Percentiles rank a stretch among this genome's conserved stretches.
phyloP scores from a whole-genome alignment of 176 grass and related monocot genomes.

The Stipa capillata region DNA sequence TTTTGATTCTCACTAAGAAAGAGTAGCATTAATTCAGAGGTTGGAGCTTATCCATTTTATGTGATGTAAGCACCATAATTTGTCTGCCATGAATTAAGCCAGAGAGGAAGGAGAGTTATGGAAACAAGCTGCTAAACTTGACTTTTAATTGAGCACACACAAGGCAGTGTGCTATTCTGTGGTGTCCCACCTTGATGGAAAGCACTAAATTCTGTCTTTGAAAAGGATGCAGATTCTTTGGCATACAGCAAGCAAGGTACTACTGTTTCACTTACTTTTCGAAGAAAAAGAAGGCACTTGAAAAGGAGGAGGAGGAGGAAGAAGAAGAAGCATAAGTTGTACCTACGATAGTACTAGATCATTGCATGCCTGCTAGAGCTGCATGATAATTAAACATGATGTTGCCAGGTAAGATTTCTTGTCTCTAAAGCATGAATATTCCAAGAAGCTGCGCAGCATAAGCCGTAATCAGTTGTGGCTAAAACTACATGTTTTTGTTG shows the following conservation, averaged over 20 bases:
- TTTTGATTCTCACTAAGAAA: too few relatives aligned
- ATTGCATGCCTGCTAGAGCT: neutral
- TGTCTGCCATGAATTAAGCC: neutral
- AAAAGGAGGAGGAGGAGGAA: too few relatives aligned
- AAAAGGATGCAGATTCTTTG: neutral
- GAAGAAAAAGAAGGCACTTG: neutral
- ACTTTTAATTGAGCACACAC: neutral
- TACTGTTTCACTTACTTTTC: neutral
- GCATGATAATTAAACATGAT: neutral
- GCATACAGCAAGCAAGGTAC: neutral
- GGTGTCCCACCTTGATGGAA: conserved; percentile 1
- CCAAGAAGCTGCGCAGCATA: too few relatives aligned
- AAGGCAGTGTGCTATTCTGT: neutral
- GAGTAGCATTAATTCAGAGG: too few relatives aligned
- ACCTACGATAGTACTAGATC: neutral
- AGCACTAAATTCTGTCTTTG: neutral
- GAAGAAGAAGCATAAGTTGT: neutral
- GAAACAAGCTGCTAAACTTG: neutral
- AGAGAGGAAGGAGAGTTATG: neutral
- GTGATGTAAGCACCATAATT: too few relatives aligned
- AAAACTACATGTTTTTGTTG: too few relatives aligned
- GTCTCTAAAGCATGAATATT: neutral
- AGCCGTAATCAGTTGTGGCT: too few relatives aligned
- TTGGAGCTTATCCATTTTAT: too few relatives aligned
- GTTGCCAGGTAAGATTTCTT: neutral